Base-by-base conservation (phyloP, 192 early-diverging fungal species). In the Coemansia sp. region DNA sequence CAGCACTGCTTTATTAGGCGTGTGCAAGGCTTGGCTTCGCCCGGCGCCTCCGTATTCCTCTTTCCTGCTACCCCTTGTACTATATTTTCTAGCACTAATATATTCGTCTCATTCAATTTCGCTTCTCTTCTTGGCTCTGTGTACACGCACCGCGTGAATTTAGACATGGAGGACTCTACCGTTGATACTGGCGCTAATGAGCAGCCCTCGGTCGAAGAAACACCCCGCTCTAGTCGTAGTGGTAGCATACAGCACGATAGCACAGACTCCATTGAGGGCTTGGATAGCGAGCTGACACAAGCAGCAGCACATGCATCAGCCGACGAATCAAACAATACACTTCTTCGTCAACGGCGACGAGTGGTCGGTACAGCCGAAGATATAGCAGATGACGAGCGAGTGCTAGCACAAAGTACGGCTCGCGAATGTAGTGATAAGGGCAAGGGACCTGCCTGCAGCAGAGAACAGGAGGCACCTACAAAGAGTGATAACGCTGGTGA, bases 271-370 rank as follows among this genome's bases (percentile, higher is more conserved):
- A 9, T 59, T 29, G 25, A 11, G 14, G 36, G 15, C 17, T 31
- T 19, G 19, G 36, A 38, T n/a, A 23, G 21, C 59, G 34, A 39
- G 59, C n/a, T 19, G 7, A 5, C 15, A 3, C 34, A 39, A 21
- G 36, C 7, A 19, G 59, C 9, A 9, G 34, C 19, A 25, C n/a
- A 9, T 38, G 21, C n/a, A 39, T 23, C 59, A 23, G 34, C 36
- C 4, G 62, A 63, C 3, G 41, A 44, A 29, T 31, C 62, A 38
- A 15, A 25, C 7, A 17, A 37, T 41, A 39, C 34, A 19, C 39
- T 10, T 1, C 42, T 63, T 7, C 62, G 62, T 41, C 62, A 39
- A 1, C 62, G 62, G 41, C 62, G 62, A 63, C 62, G 42, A 63
- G 21, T 25, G 34, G 34, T 14, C 8, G 19, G 59, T 9, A 10